Conservation (phyloP, 2,329 filamentous ascomycete species). For the Aspergillus transmontanensis region DNA sequence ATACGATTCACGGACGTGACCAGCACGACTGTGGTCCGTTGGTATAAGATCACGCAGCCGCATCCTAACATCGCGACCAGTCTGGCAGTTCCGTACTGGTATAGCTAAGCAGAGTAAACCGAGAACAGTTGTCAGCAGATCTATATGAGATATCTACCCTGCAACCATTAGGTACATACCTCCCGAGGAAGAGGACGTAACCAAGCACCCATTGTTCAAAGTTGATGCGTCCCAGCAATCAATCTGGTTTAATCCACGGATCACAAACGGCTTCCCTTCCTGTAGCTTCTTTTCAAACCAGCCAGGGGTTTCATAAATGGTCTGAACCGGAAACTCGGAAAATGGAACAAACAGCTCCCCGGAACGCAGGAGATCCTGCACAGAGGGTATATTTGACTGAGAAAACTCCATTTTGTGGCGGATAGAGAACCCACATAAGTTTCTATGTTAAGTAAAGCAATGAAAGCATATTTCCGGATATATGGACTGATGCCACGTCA, state of each 20-base stretch:
- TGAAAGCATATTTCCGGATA: slow-evolving; percentile 2
- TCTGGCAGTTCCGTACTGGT: slow-evolving; percentile 37
- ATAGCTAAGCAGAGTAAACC: slow-evolving; percentile 26
- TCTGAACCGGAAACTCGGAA: slow-evolving; percentile 23
- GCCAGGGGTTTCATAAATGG: slow-evolving; percentile 13
- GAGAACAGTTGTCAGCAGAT: slow-evolving; percentile 1
- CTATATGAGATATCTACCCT: not conserved
- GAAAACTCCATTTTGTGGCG: slow-evolving; percentile 11
- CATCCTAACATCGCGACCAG: slow-evolving; percentile 36
- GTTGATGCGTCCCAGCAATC: slow-evolving; percentile 28
- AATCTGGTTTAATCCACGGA: slow-evolving; percentile 36
- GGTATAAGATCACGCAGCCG: slow-evolving; percentile 34
- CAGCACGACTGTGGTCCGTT: slow-evolving; percentile 7
- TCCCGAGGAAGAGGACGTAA: slow-evolving; percentile 36
- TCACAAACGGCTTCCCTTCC: slow-evolving; percentile 37
- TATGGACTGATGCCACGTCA: slow-evolving; percentile 1
- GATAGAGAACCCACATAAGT: not conserved
- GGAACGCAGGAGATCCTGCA: slow-evolving; percentile 15
- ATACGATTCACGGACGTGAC: slow-evolving; percentile 22
- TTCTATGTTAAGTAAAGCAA: not conserved
- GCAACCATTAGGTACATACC: slow-evolving; percentile 20
- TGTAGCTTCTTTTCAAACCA: slow-evolving; percentile 35
- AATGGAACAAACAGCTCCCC: slow-evolving; percentile 22
- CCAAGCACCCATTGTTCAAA: slow-evolving; percentile 35
- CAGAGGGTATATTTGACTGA: slow-evolving; percentile 5